These are phyloP conservation scores for Cordyceps pruinosa DNA, from an alignment of 2,329 filamentous ascomycete genomes.

Conservation along the genomic window DNA sequence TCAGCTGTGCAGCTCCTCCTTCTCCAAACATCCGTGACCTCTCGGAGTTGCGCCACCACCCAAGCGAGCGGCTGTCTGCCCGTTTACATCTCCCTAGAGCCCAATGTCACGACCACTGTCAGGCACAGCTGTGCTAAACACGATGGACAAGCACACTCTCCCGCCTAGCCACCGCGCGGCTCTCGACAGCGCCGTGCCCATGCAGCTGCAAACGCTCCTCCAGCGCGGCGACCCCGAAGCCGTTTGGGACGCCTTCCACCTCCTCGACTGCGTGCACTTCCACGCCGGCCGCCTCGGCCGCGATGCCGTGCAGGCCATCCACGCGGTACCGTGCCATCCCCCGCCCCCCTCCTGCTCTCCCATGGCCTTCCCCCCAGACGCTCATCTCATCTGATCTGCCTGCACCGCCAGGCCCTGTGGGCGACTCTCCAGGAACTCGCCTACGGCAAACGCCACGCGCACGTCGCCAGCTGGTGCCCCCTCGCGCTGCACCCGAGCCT, in stretches of 20 bases:
- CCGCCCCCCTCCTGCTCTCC: neutral
- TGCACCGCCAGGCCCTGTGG: neutral
- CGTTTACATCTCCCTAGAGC: neutral
- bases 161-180: neutral
- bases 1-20: neutral
- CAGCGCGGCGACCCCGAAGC: neutral
- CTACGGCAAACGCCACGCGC: neutral
- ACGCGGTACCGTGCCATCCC: neutral
- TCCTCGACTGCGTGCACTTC: slow-evolving; percentile 2
- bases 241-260: slow-evolving; percentile 5
- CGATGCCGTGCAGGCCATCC: neutral
- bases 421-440: neutral
- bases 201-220: neutral
- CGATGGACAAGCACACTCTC: neutral
- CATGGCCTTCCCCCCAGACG: too few relatives aligned
- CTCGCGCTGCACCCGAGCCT: slow-evolving; percentile 55
- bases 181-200: neutral
- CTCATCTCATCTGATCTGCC: too few relatives aligned
- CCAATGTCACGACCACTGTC: neutral
- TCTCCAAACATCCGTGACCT: neutral
- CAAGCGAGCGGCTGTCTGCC: neutral
- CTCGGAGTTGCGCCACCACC: too few relatives aligned
- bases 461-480: slow-evolving; percentile 59
- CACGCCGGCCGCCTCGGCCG: neutral
- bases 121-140: neutral